These are phyloP conservation scores for Cladosporium sp. DNA, from an alignment of 2,329 filamentous ascomycete species.

Conservation along the genomic window DNA sequence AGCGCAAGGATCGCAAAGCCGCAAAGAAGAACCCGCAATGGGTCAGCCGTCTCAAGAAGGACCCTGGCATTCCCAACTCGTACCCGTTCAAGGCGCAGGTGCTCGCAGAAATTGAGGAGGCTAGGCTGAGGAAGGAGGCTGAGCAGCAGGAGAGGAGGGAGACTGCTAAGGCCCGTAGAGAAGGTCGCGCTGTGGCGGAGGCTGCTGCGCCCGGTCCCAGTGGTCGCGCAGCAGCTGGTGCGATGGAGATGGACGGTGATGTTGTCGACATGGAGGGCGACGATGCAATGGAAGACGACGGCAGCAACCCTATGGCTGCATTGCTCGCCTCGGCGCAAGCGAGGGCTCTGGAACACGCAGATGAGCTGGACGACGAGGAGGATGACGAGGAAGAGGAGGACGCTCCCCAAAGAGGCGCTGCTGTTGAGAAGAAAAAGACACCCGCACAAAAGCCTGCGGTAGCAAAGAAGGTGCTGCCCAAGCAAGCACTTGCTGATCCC, in stretches of 20 bases:
- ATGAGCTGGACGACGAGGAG: constrained; percentile 57
- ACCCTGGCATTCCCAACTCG: constrained; percentile 93
- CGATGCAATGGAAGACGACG: constrained; percentile 58
- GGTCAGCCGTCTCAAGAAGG: constrained; percentile 92
- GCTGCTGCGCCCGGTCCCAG: constrained; percentile 29
- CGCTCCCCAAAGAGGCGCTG: constrained; percentile 25
- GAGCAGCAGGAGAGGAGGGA: constrained; percentile 68
- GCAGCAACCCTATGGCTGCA: constrained; percentile 86
- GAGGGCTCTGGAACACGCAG: constrained; percentile 65
- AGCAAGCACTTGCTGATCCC: constrained; percentile 90
- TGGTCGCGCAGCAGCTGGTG: constrained; percentile 43
- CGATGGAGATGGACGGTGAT: constrained; percentile 41
- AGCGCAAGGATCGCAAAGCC: constrained; percentile 80
- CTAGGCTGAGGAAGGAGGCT: constrained; percentile 73
- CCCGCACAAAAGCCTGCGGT: constrained; percentile 9
- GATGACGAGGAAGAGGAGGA: constrained; percentile 51
- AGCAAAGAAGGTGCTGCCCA: constrained; percentile 71
- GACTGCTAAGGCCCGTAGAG: constrained; percentile 52
- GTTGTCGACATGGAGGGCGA: constrained; percentile 50
- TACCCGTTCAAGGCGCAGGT: constrained; percentile 98
- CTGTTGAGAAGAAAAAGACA: constrained; percentile 13
- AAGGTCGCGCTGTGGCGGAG: constrained; percentile 32
- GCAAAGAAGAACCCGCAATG: constrained; percentile 98
- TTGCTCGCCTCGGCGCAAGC: constrained; percentile 77
- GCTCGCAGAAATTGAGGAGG: constrained; percentile 90